Conservation (phyloP, 257 asterid genomes). For the Nicotiana noctiflora region DNA sequence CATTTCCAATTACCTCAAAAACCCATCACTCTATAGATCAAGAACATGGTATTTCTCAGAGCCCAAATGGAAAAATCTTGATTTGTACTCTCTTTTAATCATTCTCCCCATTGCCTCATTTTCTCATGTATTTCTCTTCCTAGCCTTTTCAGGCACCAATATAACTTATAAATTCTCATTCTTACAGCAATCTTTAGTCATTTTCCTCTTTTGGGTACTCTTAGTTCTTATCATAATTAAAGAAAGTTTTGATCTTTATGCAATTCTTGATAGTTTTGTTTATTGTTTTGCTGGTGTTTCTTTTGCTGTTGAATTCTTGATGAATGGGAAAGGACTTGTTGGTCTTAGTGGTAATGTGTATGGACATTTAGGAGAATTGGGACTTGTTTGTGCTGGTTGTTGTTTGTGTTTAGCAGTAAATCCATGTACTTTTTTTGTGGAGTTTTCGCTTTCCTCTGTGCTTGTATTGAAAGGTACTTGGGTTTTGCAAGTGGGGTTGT, state of each 20-base stretch:
- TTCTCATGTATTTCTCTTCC: slow-evolving; percentile 45
- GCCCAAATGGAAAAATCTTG: slow-evolving; percentile 69
- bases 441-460: slow-evolving; percentile 54
- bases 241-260: slow-evolving; percentile 49
- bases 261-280: slow-evolving; percentile 46
- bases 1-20: slow-evolving; percentile 47
- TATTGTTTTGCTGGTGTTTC: slow-evolving; percentile 49
- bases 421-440: slow-evolving; percentile 53
- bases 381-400: slow-evolving; percentile 45
- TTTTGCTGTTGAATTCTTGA: slow-evolving; percentile 45
- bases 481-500: slow-evolving; percentile 75
- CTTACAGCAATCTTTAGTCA: slow-evolving; percentile 52
- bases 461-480: slow-evolving; percentile 72
- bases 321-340: slow-evolving; percentile 50
- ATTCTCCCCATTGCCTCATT: slow-evolving; percentile 60
- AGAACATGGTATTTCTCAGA: slow-evolving; percentile 68
- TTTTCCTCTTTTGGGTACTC: slow-evolving; percentile 61
- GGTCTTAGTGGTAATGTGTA: slow-evolving; percentile 56
- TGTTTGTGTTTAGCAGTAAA: slow-evolving; percentile 54
- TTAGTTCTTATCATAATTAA: slow-evolving; percentile 36
- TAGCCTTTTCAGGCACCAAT: slow-evolving; percentile 40
- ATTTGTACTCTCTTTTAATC: slow-evolving; percentile 49
- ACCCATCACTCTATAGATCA: slow-evolving; percentile 63
- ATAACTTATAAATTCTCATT: slow-evolving; percentile 61
- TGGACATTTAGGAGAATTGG: slow-evolving; percentile 42